A percentile compares a stretch with the other conserved stretches of the same genome.
These are phyloP conservation scores for Umbelopsis sp. DNA, from an alignment of 192 early-diverging fungal species.

Conservation along the genomic window DNA sequence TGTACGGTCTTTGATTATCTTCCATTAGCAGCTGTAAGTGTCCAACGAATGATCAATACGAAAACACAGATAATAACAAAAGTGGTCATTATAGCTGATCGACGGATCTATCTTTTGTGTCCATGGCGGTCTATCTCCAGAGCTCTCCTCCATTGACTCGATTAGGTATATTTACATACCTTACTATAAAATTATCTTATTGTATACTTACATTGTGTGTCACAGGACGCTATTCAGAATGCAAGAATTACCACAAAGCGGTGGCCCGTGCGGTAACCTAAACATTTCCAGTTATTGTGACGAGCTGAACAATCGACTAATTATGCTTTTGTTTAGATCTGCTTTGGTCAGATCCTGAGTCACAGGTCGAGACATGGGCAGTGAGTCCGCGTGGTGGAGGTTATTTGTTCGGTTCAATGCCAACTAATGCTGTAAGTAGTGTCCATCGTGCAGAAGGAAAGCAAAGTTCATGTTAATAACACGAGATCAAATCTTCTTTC, in stretches of 20 bases:
- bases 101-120: constrained; percentile 90
- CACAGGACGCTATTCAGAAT: constrained; percentile 76
- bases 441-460: not conserved
- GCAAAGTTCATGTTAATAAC: not conserved
- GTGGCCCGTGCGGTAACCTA: constrained; percentile 71
- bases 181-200: not conserved
- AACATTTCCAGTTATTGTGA: not conserved
- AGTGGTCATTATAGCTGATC: constrained; percentile 62
- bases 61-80: not conserved
- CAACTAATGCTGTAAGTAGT: constrained; percentile 36
- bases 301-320: not conserved
- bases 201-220: constrained; percentile 3
- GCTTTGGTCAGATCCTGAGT: constrained; percentile 43
- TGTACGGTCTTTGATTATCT: constrained; percentile 93
- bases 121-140: constrained; percentile 90
- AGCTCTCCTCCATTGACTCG: constrained; percentile 86
- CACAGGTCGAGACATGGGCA: constrained; percentile 42
- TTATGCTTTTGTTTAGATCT: constrained; percentile 25
- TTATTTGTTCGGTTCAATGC: constrained; percentile 37
- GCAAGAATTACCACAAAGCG: constrained; percentile 91
- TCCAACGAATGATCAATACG: not conserved
- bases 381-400: constrained; percentile 43
- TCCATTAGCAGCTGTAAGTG: constrained; percentile 84
- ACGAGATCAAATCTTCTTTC: not conserved
- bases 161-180: constrained; percentile 52